A percentile compares a stretch with the other conserved stretches of the same genome.
phyloP scores from a whole-genome alignment of 768 basidiomycete species.

The Lactarius evosmus region DNA sequence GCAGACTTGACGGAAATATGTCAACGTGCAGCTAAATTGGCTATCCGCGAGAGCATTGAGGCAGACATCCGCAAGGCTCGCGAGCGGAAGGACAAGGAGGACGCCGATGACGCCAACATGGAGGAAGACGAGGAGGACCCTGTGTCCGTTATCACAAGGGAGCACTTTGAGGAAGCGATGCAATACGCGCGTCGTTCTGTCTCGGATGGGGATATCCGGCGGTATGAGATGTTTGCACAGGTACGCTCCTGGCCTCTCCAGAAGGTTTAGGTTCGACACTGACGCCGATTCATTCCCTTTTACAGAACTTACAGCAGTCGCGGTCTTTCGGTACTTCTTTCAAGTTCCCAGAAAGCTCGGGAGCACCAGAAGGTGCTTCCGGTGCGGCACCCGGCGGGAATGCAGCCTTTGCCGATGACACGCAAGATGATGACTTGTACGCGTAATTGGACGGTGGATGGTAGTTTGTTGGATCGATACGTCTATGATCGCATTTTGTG shows the following conservation, averaged over 20 bases:
- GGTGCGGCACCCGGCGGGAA: conserved; percentile 48
- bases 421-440: conserved; percentile 88
- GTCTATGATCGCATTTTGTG: conserved; percentile 15
- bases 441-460: conserved; percentile 43
- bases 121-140: conserved; percentile 82
- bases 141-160: conserved; percentile 84
- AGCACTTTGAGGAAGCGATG: conserved; percentile 99
- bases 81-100: conserved; percentile 79
- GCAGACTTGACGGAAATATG: conserved; percentile 99
- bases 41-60: conserved; percentile 94
- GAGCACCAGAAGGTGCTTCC: conserved; percentile 26
- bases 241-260: conserved; percentile 37
- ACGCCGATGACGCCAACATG: conserved; percentile 65
- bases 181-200: conserved; percentile 95
- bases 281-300: conserved; percentile 21
- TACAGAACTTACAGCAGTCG: conserved; percentile 82
- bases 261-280: neutral
- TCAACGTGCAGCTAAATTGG: conserved; percentile 94
- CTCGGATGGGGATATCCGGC: conserved; percentile 92
- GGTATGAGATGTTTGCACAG: conserved; percentile 98
- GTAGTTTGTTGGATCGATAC: conserved; percentile 12
- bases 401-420: conserved; percentile 78
- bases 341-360: conserved; percentile 85
- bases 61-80: conserved; percentile 77
- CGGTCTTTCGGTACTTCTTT: conserved; percentile 92